Evolutionary conservation across 441 rosid genomes (phyloP), one percentile per base, ranked within the genome.

Genomic region (Isatis lusitanica): DNA sequence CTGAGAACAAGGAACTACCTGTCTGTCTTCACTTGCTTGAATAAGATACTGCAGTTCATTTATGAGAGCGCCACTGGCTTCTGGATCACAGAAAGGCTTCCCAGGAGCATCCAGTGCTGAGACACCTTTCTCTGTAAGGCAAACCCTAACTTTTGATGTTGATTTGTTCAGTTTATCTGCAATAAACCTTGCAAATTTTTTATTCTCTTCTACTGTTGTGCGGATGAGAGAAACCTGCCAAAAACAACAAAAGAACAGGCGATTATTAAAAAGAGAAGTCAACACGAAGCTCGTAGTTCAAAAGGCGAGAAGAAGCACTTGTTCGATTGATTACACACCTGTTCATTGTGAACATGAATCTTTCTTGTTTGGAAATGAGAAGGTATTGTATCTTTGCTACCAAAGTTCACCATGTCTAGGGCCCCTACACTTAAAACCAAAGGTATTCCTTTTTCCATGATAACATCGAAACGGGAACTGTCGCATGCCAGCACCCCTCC

Each of bases 401-500:
- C 98, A 85, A 94, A 94, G 78, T 88, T 94, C 75, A 88, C 98
- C 93, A 89, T 89, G 81, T 94, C 98, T 80, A 94, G 83, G 56
- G 97, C 98, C 58, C 97, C 98, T 7, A 88, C 86, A 62, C 97
- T 94, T 70, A 94, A 79, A 52, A 94, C 97, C 73, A 92, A 80
- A 47, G 97, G 98, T 76, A 94, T 82, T 76, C 86, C 85, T 84
- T 83, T 86, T 80, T 94, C 92, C 55, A 88, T 78, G 53, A 85
- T 84, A 35, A 83, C 86, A 81, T 92, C 89, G 72, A 92, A 94
- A 46, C 96, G 97, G 62, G 90, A 90, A 79, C 84, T 81, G 77
- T 94, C 87, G 79, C 98, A 92, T 68, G 98, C 93, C 97, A 92
- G 92, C 69, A 87, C 93, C 59, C 98, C 98, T 75, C 97, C 97